Conservation (phyloP, 176 grass and related monocot species). For the Puccinellia tenuiflora region DNA sequence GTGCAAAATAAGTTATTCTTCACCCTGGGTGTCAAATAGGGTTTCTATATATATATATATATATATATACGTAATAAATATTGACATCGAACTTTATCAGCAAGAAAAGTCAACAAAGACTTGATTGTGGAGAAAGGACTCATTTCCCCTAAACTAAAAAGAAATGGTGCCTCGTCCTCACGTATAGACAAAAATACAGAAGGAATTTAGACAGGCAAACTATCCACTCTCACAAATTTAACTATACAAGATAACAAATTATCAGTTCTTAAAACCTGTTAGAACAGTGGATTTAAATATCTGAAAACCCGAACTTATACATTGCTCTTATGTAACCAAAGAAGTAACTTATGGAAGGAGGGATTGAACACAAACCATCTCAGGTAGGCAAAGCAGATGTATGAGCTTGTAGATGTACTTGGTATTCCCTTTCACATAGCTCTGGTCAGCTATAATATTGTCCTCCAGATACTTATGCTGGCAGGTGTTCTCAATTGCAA, state of each 20-base stretch:
- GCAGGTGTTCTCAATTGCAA: constrained; percentile 29
- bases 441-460: neutral
- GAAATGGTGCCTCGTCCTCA: neutral
- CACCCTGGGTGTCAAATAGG: too few species aligned
- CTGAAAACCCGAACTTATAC: neutral
- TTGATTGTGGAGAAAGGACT: neutral
- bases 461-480: constrained; percentile 35
- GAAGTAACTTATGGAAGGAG: neutral
- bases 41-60: too few species aligned
- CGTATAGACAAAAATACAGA: neutral
- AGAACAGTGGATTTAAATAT: neutral
- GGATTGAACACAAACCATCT: constrained; percentile 18
- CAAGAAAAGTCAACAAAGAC: neutral
- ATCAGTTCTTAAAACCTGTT: too few species aligned
- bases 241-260: neutral
- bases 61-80: too few species aligned
- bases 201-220: neutral
- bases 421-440: neutral
- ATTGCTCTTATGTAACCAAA: constrained; percentile 1
- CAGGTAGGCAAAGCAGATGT: constrained; percentile 27
- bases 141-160: neutral
- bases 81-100: neutral
- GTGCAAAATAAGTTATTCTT: too few species aligned
- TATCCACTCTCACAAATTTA: neutral
- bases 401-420: constrained; percentile 26